These are phyloP conservation scores for Tripterygium wilfordii DNA, from an alignment of 177 flowering plant species.

Conservation along the genomic window DNA sequence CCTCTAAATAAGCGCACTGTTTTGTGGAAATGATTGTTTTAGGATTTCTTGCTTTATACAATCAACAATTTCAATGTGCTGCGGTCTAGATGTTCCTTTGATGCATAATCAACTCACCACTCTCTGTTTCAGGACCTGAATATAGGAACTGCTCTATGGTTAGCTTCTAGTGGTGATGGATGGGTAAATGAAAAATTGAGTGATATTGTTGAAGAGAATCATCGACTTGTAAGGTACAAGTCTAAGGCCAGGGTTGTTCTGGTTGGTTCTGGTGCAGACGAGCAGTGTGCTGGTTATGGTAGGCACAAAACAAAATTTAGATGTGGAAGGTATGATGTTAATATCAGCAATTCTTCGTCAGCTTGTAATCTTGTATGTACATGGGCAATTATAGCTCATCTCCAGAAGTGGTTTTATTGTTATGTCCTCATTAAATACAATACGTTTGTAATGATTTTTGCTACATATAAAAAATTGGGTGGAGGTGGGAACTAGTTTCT, in stretches of 20 bases:
- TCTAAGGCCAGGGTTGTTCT: conserved; percentile 75
- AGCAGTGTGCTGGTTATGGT: conserved; percentile 99
- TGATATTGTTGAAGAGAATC: conserved; percentile 10
- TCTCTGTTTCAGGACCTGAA: conserved; percentile 72
- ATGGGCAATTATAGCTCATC: neutral
- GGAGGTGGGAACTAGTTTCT: too few relatives aligned
- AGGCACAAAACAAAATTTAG: conserved; percentile 84
- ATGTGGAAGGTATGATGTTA: conserved; percentile 52
- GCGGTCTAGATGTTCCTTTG: neutral
- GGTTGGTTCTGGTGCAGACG: conserved; percentile 99
- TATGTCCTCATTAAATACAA: too few relatives aligned
- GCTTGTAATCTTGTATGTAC: neutral
- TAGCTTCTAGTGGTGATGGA: conserved; percentile 92
- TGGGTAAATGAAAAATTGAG: conserved; percentile 41
- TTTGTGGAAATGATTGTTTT: neutral
- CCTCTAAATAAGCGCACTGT: neutral
- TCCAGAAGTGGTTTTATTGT: too few relatives aligned
- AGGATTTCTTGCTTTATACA: too few relatives aligned
- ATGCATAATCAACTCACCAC: neutral
- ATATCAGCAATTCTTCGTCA: neutral
- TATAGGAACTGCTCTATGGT: conserved; percentile 93
- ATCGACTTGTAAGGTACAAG: conserved; percentile 44
- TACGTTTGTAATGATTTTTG: too few relatives aligned
- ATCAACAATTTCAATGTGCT: neutral
- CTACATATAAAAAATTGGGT: too few relatives aligned